phyloP scores from a whole-genome alignment of 495 filamentous ascomycete genomes.

The Lasiosphaeria ovina region DNA sequence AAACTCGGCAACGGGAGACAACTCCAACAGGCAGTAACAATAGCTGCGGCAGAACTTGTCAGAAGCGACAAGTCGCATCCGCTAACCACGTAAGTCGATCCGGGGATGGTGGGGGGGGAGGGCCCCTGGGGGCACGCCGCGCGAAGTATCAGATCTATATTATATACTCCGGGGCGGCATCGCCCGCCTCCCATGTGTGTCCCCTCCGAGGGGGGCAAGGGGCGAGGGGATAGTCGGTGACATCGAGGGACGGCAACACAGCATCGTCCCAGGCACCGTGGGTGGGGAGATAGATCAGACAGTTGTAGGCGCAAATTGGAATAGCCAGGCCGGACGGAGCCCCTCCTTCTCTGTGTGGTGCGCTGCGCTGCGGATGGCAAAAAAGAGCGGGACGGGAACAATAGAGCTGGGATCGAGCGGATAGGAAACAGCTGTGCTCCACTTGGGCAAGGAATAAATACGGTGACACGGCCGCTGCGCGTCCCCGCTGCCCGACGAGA shows the following conservation, averaged over 20 bases:
- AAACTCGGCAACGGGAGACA: constrained; percentile 1
- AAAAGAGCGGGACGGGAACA: neutral
- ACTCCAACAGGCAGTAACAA: constrained; percentile 8
- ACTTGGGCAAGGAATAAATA: constrained; percentile 10
- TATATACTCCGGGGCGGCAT: constrained; percentile 22
- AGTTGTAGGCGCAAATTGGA: neutral
- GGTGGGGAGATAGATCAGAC: constrained; percentile 16
- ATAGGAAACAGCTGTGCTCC: constrained; percentile 1
- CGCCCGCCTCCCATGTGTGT: constrained; percentile 4
- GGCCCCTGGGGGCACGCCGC: constrained; percentile 20
- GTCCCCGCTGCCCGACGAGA: constrained; percentile 35
- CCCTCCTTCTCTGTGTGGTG: neutral
- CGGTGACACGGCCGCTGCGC: constrained; percentile 29
- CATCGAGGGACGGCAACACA: constrained; percentile 23
- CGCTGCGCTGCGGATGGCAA: neutral
- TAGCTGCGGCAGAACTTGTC: constrained; percentile 4
- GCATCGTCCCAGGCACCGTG: constrained; percentile 18
- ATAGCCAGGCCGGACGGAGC: neutral
- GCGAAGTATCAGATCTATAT: constrained; percentile 18
- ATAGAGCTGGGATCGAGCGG: neutral
- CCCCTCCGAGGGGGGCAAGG: neutral
- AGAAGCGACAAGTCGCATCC: constrained; percentile 18
- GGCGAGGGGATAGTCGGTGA: constrained; percentile 4
- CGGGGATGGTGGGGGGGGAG: constrained; percentile 8
- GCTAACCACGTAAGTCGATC: neutral